Conservation (phyloP, 257 asterid genomes). For the Nicotiana tabacum region DNA sequence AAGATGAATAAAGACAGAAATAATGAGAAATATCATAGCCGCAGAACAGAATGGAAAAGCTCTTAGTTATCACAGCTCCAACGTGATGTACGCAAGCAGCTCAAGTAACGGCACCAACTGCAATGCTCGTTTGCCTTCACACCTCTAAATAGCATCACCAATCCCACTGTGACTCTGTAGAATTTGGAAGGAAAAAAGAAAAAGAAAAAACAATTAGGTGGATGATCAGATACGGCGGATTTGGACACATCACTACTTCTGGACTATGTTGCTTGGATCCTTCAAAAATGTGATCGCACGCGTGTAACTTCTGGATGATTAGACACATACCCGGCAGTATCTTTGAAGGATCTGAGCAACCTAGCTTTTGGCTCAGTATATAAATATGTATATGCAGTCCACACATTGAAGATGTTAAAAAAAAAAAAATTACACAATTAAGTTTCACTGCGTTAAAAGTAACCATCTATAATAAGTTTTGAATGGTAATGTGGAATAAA, state of each 20-base stretch:
- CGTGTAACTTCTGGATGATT: too few relatives aligned
- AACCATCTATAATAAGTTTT: not conserved
- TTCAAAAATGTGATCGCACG: too few relatives aligned
- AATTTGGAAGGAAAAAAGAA: not conserved
- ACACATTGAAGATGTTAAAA: not conserved
- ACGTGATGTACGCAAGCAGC: constrained; percentile 84
- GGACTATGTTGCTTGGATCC: too few relatives aligned
- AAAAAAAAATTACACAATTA: not conserved
- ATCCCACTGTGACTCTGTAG: constrained; percentile 58
- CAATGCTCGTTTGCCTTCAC: constrained; percentile 66
- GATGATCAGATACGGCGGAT: too few relatives aligned
- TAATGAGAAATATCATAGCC: not conserved
- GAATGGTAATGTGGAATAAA: not conserved
- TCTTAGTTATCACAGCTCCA: constrained; percentile 66
- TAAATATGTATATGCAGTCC: not conserved
- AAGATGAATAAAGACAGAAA: not conserved
- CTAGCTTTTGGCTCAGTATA: not conserved
- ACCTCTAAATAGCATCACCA: constrained; percentile 72
- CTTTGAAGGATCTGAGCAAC: not conserved
- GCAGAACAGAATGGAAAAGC: not conserved
- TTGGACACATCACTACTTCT: too few relatives aligned
- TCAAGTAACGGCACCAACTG: constrained; percentile 83
- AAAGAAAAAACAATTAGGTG: not conserved
- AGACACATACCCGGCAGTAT: too few relatives aligned
- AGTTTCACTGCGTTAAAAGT: too few relatives aligned